phyloP scores from a whole-genome alignment of 2,329 filamentous ascomycete genomes.

The Beauveria bassiana region DNA sequence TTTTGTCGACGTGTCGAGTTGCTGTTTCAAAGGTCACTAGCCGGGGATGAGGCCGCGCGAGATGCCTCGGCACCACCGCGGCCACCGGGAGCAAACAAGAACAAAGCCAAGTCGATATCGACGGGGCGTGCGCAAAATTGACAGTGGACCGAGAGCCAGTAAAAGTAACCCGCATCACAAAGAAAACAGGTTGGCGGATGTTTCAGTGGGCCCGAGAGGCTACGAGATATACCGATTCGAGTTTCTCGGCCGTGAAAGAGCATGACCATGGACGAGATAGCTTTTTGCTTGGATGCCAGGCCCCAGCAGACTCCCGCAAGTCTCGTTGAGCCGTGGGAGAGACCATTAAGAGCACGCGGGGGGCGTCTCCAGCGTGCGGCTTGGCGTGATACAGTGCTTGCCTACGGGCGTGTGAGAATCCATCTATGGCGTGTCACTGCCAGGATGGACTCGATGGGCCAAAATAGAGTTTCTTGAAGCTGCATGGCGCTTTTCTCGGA shows the following conservation, averaged over 20 bases:
- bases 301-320: neutral
- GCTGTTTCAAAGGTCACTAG: neutral
- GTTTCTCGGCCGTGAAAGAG: neutral
- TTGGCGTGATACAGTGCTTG: neutral
- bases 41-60: neutral
- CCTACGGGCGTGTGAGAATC: neutral
- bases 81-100: neutral
- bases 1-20: slow-evolving; percentile 8
- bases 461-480: slow-evolving; percentile 7
- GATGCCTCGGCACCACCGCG: neutral
- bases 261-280: neutral
- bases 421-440: neutral
- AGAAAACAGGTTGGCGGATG: slow-evolving; percentile 1
- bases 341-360: neutral
- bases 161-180: neutral
- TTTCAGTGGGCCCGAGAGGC: neutral
- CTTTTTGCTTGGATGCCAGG: neutral
- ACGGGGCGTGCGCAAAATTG: neutral
- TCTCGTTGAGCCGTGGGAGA: neutral
- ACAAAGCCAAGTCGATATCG: neutral
- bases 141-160: neutral
- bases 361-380: neutral
- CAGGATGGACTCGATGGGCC: neutral
- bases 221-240: slow-evolving; percentile 2
- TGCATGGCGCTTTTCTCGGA: slow-evolving; percentile 6